These are phyloP conservation scores for Hyaloscypha variabilis DNA, from an alignment of 495 filamentous ascomycete species.

Conservation along the genomic window DNA sequence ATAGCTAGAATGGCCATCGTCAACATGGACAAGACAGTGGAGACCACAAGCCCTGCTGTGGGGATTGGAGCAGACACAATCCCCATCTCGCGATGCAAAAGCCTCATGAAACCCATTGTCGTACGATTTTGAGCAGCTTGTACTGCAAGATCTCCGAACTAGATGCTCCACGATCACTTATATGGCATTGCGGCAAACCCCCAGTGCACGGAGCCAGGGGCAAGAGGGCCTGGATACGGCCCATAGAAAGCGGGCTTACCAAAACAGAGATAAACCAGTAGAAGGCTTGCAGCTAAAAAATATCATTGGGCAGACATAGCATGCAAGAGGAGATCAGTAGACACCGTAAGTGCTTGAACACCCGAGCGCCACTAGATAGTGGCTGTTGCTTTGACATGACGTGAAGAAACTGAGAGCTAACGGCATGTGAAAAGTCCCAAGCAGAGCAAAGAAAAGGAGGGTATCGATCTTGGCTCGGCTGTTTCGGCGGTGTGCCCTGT, in stretches of 20 bases:
- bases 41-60: conserved; percentile 3
- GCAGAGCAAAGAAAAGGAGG: background rate
- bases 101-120: background rate
- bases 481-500: background rate
- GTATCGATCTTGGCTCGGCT: background rate
- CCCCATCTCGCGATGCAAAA: background rate
- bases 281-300: background rate
- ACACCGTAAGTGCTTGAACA: background rate
- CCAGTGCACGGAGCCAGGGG: background rate
- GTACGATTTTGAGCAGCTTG: background rate
- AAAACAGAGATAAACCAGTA: background rate
- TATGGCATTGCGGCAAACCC: background rate
- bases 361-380: background rate
- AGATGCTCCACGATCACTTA: background rate
- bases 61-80: background rate
- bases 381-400: background rate
- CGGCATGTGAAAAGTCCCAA: background rate
- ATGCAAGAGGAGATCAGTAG: background rate
- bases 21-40: conserved; percentile 4
- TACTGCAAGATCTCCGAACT: background rate
- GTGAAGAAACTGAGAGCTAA: background rate
- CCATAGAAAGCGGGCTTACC: background rate
- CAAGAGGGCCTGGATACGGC: background rate
- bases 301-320: background rate
- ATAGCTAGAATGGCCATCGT: conserved; percentile 9